Base-by-base conservation (phyloP, 1,284 basidiomycete genomes). In the Singerocomus inundabilis region DNA sequence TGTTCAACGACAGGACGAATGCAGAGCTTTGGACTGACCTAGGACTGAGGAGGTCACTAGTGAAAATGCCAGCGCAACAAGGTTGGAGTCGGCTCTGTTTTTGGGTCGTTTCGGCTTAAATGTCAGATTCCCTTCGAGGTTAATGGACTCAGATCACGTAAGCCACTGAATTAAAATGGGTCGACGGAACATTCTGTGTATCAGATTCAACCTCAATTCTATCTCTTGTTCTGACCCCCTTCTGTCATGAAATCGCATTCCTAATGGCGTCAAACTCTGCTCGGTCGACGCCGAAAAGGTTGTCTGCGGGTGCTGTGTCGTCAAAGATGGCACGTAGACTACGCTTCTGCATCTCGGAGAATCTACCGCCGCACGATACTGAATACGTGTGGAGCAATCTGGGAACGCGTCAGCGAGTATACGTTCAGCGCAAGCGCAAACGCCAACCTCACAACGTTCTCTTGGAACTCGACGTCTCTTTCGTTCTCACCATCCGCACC, bases 391-490 rank as follows among this genome's bases (percentile, higher is more conserved):
- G 68, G 45, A 87, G 63, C 24, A 84, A 57, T 51, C 84, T 84
- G 46, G 3, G 44, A 16, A 30, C 13, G 33, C 2, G 24, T 53
- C 26, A 53, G 26, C 31, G 24, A 49, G 21, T 16, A 31, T 29
- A 44, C 33, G 13, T 24, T 25, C 38, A 42, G n/a, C 11, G 30
- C 40, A 24, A 57, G 60, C 43, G 3, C 30, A 65, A n/a, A 69
- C 63, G 79, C 69, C 44, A 70, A 85, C 74, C 82, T 77, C 15
- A 89, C 62, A 0, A 85, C 74, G 65, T 93, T 93, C 70, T 95
- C 93, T 62, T 88, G 83, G 52, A 88, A 90, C 60, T 95, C 91
- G 5, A 72, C 62, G 67, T 97, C 94, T 7, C 73, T 73, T 21
- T 81, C 81, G 29, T 71, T 67, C 58, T 90, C 87, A 6, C 88